These are phyloP conservation scores for Lactarius indigo DNA, from an alignment of 768 basidiomycete genomes.

Conservation along the genomic window DNA sequence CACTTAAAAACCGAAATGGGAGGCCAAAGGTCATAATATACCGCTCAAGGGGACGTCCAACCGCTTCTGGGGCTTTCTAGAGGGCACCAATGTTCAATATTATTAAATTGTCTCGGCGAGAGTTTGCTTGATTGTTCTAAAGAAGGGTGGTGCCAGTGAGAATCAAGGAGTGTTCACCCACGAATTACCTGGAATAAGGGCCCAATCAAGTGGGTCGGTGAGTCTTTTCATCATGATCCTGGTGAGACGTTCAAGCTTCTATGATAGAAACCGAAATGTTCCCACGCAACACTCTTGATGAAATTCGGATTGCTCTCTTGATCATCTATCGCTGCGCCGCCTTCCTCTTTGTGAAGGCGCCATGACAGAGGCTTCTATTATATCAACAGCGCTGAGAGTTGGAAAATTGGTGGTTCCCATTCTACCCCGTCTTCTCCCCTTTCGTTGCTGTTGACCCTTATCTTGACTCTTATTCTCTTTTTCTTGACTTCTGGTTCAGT, in stretches of 20 bases:
- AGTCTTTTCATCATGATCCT: constrained; percentile 68
- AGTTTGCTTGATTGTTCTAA: constrained; percentile 75
- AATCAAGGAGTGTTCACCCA: constrained; percentile 31
- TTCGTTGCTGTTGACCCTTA: background rate
- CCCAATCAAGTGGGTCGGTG: constrained; percentile 68
- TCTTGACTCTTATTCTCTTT: background rate
- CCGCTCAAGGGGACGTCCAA: constrained; percentile 33
- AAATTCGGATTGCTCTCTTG: too few relatives aligned
- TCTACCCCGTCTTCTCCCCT: background rate
- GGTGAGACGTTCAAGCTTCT: constrained; percentile 81
- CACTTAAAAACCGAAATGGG: constrained; percentile 44
- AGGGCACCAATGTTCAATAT: constrained; percentile 70
- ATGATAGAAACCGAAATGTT: background rate
- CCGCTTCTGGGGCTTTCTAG: constrained; percentile 89
- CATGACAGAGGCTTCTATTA: too few relatives aligned
- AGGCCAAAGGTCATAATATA: background rate
- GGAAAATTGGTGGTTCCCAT: background rate
- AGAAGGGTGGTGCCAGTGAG: background rate
- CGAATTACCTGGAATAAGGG: constrained; percentile 82
- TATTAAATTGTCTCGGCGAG: constrained; percentile 49
- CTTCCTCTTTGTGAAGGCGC: too few relatives aligned
- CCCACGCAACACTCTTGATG: too few relatives aligned
- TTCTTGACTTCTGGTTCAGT: background rate
- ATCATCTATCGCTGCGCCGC: too few relatives aligned
- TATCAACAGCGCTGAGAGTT: background rate